A percentile compares a stretch with the other conserved stretches of the same genome.
Conservation (phyloP, 805 yeast genomes). For the Ogataea nonfermentans region DNA sequence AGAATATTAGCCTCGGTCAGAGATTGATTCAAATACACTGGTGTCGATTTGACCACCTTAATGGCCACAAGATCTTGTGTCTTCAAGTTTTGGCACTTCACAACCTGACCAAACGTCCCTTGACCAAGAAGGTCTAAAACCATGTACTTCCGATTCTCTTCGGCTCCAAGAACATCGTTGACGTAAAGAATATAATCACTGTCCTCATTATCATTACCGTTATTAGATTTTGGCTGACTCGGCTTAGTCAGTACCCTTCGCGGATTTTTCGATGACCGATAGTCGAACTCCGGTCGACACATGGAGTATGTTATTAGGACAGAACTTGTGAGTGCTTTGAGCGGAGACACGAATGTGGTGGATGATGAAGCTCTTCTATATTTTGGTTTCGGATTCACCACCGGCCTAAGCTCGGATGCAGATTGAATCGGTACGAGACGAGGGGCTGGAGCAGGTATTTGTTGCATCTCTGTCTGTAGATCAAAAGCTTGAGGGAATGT, state of each 20-base stretch:
- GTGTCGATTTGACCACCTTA: constrained; percentile 88
- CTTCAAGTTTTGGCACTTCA: constrained; percentile 74
- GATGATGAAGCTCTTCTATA: constrained; percentile 68
- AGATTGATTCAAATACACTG: constrained; percentile 88
- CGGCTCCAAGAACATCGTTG: constrained; percentile 86
- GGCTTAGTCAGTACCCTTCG: constrained; percentile 92
- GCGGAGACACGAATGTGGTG: constrained; percentile 69
- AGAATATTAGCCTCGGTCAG: constrained; percentile 84
- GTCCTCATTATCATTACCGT: constrained; percentile 85
- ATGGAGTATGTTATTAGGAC: constrained; percentile 77
- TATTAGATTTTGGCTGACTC: constrained; percentile 72
- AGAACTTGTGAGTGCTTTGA: constrained; percentile 73
- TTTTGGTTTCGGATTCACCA: constrained; percentile 59
- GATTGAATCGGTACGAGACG: constrained; percentile 41
- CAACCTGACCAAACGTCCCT: constrained; percentile 98
- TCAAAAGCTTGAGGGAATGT: constrained; percentile 8
- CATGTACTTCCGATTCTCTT: constrained; percentile 80
- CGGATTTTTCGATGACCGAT: constrained; percentile 83
- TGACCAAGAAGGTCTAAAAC: constrained; percentile 91
- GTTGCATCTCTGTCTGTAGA: constrained; percentile 1
- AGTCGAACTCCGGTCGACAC: constrained; percentile 82
- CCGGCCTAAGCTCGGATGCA: constrained; percentile 58
- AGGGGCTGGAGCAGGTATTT: constrained; percentile 41
- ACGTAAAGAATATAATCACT: constrained; percentile 91
- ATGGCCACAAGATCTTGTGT: constrained; percentile 91